Conservation (phyloP, 2,329 filamentous ascomycete genomes). For the Chaetomium strumarium region DNA sequence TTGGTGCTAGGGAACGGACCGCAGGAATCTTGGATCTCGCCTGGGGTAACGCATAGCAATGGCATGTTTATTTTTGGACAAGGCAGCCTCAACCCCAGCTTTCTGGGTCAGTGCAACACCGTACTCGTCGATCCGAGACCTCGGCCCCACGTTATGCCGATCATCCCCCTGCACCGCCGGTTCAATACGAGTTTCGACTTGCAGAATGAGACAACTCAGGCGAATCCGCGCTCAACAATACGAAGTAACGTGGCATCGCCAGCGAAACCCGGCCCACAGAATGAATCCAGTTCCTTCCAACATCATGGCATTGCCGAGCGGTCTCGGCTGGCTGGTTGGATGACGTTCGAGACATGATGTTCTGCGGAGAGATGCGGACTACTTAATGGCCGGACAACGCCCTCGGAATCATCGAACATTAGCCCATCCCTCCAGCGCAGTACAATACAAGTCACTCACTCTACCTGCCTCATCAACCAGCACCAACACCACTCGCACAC, state of each 20-base stretch:
- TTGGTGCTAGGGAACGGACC: too few species aligned
- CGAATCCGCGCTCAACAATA: not conserved
- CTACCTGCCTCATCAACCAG: not conserved
- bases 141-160: conserved; percentile 4
- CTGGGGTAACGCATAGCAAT: not conserved
- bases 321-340: not conserved
- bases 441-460: not conserved
- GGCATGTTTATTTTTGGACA: conserved; percentile 1
- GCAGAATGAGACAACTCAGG: not conserved
- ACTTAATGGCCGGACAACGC: not conserved
- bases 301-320: not conserved
- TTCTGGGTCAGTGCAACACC: not conserved
- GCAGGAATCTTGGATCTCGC: too few species aligned
- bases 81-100: not conserved
- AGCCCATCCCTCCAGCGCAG: not conserved
- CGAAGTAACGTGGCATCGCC: conserved; percentile 2
- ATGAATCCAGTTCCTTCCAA: not conserved
- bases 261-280: not conserved
- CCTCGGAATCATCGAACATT: not conserved
- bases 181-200: conserved; percentile 8
- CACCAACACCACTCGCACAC: not conserved
- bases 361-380: not conserved
- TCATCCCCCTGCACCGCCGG: not conserved
- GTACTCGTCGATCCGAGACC: not conserved
- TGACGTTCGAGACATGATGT: not conserved